Percentiles rank a stretch among this genome's conserved stretches.
Evolutionary conservation across 192 early-diverging fungal genomes (phyloP).

Genomic region (Obelidium mucronatum): DNA sequence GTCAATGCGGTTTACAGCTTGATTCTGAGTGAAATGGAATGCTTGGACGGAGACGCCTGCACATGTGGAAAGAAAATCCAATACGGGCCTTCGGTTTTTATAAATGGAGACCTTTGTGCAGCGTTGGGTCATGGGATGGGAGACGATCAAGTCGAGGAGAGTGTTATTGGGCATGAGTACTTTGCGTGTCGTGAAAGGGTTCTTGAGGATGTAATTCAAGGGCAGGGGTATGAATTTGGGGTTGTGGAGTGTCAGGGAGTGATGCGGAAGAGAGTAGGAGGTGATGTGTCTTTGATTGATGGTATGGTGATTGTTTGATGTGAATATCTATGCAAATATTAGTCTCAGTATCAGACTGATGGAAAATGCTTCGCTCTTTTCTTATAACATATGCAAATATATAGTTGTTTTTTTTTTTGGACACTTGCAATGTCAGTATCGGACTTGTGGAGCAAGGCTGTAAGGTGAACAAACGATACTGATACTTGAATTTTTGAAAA

Average conservation of each 20-base stretch:
- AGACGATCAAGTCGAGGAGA: slow-evolving; percentile 19
- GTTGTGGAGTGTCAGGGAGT: slow-evolving; percentile 29
- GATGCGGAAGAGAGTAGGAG: not conserved
- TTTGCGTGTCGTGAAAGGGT: slow-evolving; percentile 40
- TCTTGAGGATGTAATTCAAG: not conserved
- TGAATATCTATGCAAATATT: too few relatives aligned
- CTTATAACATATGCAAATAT: too few relatives aligned
- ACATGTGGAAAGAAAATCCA: not conserved
- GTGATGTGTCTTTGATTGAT: not conserved
- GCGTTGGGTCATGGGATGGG: slow-evolving; percentile 35
- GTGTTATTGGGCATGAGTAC: slow-evolving; percentile 31
- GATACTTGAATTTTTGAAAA: too few relatives aligned
- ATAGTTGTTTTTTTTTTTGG: too few relatives aligned
- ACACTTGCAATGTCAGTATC: too few relatives aligned
- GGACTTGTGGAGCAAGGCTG: too few relatives aligned
- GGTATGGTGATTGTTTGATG: slow-evolving; percentile 21
- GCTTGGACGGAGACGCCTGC: not conserved
- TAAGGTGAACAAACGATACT: too few relatives aligned
- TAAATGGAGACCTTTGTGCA: slow-evolving; percentile 29
- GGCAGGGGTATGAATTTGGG: slow-evolving; percentile 27
- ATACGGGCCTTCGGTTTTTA: not conserved
- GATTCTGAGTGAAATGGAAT: slow-evolving; percentile 13
- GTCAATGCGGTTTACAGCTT: slow-evolving; percentile 30
- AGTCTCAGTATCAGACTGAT: too few relatives aligned
- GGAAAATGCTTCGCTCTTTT: too few relatives aligned